phyloP scores from a whole-genome alignment of 1,284 basidiomycete species.

The Flammula alnicola region DNA sequence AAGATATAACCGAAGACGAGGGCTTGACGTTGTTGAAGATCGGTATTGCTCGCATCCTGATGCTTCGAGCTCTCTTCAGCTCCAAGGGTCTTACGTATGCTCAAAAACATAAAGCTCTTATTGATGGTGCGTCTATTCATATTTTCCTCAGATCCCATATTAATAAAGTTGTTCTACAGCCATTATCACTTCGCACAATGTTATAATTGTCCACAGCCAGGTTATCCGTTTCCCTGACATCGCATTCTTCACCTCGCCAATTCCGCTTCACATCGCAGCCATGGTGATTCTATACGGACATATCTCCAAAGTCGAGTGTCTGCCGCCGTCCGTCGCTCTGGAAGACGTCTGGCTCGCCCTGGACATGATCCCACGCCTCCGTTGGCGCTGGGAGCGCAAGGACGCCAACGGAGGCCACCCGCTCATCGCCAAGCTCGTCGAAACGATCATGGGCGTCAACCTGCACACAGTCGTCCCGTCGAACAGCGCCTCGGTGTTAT shows the following conservation, averaged over 20 bases:
- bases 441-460: conserved; percentile 73
- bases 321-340: conserved; percentile 64
- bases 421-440: conserved; percentile 78
- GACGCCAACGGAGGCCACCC: conserved; percentile 78
- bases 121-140: conserved; percentile 67
- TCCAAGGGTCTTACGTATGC: conserved; percentile 67
- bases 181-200: conserved; percentile 82
- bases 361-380: conserved; percentile 82
- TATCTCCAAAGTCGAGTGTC: conserved; percentile 73
- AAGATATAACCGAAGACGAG: conserved; percentile 75
- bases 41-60: conserved; percentile 76
- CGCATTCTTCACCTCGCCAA: conserved; percentile 84
- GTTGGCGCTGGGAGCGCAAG: conserved; percentile 86
- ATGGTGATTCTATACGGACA: conserved; percentile 87
- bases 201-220: conserved; percentile 79
- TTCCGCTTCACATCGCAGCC: conserved; percentile 82
- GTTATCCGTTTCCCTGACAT: conserved; percentile 82
- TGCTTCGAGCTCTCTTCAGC: conserved; percentile 77
- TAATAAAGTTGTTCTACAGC: conserved; percentile 46
- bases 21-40: conserved; percentile 80
- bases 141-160: neutral
- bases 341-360: conserved; percentile 84
- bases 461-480: conserved; percentile 64
- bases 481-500: conserved; percentile 54
- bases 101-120: conserved; percentile 67